Conservation (phyloP, 2,329 filamentous ascomycete genomes). For the Dryadomyces sulphureus region DNA sequence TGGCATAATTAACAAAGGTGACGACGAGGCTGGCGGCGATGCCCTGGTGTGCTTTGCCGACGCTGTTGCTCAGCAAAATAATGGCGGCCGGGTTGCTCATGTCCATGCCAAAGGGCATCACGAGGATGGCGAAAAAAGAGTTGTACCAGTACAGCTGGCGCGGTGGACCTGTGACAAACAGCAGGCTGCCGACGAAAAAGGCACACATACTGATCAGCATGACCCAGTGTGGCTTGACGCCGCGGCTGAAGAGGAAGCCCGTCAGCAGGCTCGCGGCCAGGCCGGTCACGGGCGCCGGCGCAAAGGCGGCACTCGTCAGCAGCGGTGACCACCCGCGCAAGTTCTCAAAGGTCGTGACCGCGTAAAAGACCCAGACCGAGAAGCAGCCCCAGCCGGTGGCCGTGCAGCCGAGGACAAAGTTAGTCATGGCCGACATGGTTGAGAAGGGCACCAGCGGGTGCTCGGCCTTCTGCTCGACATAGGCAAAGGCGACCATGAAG, state of each 20-base stretch:
- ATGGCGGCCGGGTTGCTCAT: constrained; percentile 51
- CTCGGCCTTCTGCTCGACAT: constrained; percentile 25
- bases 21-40: constrained; percentile 40
- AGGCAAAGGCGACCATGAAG: constrained; percentile 33
- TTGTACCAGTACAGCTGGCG: constrained; percentile 50
- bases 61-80: constrained; percentile 40
- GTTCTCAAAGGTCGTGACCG: constrained; percentile 22
- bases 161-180: constrained; percentile 32
- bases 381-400: constrained; percentile 27
- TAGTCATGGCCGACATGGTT: constrained; percentile 27
- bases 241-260: constrained; percentile 24
- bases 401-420: constrained; percentile 33
- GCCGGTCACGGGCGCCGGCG: constrained; percentile 28
- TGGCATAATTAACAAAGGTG: constrained; percentile 54
- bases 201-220: constrained; percentile 28
- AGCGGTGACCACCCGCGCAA: constrained; percentile 24
- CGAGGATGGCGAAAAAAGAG: constrained; percentile 40
- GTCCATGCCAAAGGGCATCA: constrained; percentile 51
- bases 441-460: constrained; percentile 37
- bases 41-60: constrained; percentile 29
- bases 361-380: constrained; percentile 25
- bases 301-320: constrained; percentile 27
- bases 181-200: constrained; percentile 26
- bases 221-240: constrained; percentile 22
- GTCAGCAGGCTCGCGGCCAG: constrained; percentile 28